Base-by-base conservation (phyloP, 2,329 filamentous ascomycete genomes). In the Aspergillus pseudoglaucus region DNA sequence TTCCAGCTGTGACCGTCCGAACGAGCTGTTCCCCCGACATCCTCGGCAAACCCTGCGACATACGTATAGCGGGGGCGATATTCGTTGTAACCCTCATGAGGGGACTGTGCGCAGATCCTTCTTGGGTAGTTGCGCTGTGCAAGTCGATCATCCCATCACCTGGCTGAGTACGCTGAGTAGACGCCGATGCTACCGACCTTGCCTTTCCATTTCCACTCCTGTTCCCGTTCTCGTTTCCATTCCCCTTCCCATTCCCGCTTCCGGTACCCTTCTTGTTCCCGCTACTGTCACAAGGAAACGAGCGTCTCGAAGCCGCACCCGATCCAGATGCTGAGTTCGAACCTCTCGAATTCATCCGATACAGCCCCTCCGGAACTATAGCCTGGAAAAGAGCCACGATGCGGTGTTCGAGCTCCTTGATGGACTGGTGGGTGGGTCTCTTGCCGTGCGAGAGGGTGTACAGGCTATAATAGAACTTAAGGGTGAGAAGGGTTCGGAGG, bases 401-500 rank as follows among this genome's bases (percentile, higher is more conserved):
- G 4, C 45, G 49, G 14, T 45, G 55, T 50, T 67, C 64, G 17
- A 45, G 53, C 25, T 50, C 48, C 3, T 54, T 37, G 22, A 65
- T 61, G 23, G 52, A 39, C 7, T 32, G 46, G 4, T 39, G 50
- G 25, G 63, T 46, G 3, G 37, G 37, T 20, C 17, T 18, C 17
- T 20, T 17, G 37, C 37, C 37, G 17, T 18, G 17, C 15, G 15
- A 18, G 15, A 39, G 15, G 18, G 37, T 22, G 4, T 17, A 39
- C 18, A 39, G 7, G 18, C 15, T 18, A 18, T 39, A 15, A 6
- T 18, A 12, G 37, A 20, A 3, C 18, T 39, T 39, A 18, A 39
- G 37, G 37, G 17, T 9, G 15, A 39, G n/a, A 6, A 39, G 2
- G 7, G 37, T 6, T 10, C 37, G 17, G 3, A 39, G 37, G 12